These are phyloP conservation scores for Rhodotorula sp. DNA, from an alignment of 1,284 basidiomycete species.

Conservation along the genomic window DNA sequence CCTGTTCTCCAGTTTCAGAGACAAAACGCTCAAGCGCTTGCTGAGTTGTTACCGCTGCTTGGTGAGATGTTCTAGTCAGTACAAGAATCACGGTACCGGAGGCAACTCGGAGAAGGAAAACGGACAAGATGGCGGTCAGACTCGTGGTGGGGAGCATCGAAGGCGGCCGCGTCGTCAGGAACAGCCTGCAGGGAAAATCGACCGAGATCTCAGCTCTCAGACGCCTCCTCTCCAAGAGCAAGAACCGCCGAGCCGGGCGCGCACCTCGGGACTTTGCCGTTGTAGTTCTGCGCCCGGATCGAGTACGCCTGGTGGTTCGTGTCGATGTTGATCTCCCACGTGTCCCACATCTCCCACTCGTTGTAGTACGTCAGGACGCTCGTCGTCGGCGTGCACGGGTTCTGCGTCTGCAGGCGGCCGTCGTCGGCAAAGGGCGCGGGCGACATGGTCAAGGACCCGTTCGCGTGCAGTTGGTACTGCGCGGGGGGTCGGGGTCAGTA, in stretches of 20 bases:
- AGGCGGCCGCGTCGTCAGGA: constrained; percentile 37
- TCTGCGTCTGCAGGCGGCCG: constrained; percentile 86
- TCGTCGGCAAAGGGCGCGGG: constrained; percentile 63
- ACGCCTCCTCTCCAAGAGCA: too few species aligned
- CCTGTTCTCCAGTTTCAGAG: too few species aligned
- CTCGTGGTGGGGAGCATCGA: constrained; percentile 39
- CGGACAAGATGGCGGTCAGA: constrained; percentile 28
- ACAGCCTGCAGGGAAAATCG: constrained; percentile 13
- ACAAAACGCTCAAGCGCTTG: too few species aligned
- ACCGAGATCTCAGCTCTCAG: too few species aligned
- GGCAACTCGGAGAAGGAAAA: neutral
- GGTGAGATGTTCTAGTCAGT: neutral
- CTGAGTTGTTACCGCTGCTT: too few species aligned
- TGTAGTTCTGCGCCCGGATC: constrained; percentile 64
- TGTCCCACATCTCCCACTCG: constrained; percentile 53
- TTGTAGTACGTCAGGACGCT: constrained; percentile 78
- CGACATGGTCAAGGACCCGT: constrained; percentile 55
- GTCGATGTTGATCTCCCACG: constrained; percentile 64
- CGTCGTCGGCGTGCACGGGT: constrained; percentile 78
- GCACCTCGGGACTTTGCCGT: constrained; percentile 54
- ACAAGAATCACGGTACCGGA: neutral
- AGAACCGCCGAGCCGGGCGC: too few species aligned
- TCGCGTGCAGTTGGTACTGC: constrained; percentile 61
- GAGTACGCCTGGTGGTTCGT: constrained; percentile 56
- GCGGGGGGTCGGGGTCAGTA: neutral